Percentiles rank a stretch among this genome's conserved stretches.
These are phyloP conservation scores for Triticum monococcum DNA, from an alignment of 176 grass and related monocot genomes.

Conservation along the genomic window DNA sequence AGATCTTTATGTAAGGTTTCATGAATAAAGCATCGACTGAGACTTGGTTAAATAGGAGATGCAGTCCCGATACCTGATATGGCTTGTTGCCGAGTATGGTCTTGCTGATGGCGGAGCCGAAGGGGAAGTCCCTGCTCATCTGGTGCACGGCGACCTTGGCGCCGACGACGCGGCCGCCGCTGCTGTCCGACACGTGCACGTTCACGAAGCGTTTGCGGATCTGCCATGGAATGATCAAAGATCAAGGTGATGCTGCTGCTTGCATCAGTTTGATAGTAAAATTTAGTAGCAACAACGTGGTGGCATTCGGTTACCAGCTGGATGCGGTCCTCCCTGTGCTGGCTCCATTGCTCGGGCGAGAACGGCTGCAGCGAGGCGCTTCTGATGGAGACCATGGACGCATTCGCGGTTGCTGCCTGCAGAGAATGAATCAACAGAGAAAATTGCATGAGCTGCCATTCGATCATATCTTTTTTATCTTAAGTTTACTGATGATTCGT, in stretches of 20 bases:
- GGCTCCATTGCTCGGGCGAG: conserved; percentile 71
- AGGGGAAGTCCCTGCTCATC: conserved; percentile 62
- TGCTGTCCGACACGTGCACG: conserved; percentile 53
- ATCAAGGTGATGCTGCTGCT: too few species aligned
- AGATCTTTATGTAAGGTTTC: too few species aligned
- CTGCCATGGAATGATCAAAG: too few species aligned
- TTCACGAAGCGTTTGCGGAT: conserved; percentile 61
- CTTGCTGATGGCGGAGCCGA: conserved; percentile 69
- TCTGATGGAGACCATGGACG: conserved; percentile 58
- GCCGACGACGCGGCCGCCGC: conserved; percentile 44
- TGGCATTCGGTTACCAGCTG: neutral
- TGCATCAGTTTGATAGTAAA: too few species aligned
- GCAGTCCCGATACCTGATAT: conserved; percentile 42
- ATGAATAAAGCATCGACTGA: too few species aligned
- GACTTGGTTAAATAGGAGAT: too few species aligned
- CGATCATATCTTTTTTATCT: too few species aligned
- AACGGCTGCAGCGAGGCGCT: conserved; percentile 69
- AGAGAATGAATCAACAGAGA: neutral
- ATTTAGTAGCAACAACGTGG: too few species aligned
- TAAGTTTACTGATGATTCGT: too few species aligned
- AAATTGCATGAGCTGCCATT: neutral
- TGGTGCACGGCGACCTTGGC: conserved; percentile 55
- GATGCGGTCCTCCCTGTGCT: conserved; percentile 65
- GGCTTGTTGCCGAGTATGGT: conserved; percentile 53
- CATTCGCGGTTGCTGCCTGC: conserved; percentile 46